phyloP scores from a whole-genome alignment of 2,329 filamentous ascomycete genomes.

The Sordariomycetes sp. region DNA sequence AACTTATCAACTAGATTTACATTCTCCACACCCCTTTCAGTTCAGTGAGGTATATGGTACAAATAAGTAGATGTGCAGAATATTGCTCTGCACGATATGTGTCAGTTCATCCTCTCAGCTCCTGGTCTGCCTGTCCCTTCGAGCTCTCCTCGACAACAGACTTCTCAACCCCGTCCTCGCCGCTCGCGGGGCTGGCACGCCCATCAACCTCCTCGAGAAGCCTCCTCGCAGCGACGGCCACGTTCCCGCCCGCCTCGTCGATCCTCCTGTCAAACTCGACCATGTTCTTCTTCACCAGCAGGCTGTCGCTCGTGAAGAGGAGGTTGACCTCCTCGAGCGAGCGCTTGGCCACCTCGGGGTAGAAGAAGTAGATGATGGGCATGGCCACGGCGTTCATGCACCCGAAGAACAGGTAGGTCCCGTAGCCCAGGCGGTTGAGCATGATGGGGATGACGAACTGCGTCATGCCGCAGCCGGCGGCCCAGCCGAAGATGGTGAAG shows the following conservation, averaged over 20 bases:
- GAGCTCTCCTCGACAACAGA: constrained; percentile 6
- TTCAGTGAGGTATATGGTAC: too few species aligned
- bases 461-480: constrained; percentile 46
- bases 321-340: constrained; percentile 41
- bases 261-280: constrained; percentile 17
- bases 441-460: constrained; percentile 43
- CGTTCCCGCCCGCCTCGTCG: constrained; percentile 11
- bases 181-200: too few species aligned
- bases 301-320: constrained; percentile 36
- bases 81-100: too few species aligned
- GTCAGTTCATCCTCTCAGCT: too few species aligned
- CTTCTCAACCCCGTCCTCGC: neutral
- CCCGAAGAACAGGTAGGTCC: constrained; percentile 42
- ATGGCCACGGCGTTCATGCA: constrained; percentile 40
- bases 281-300: constrained; percentile 35
- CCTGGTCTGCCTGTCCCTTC: constrained; percentile 15
- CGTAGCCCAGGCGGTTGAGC: constrained; percentile 33
- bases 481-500: constrained; percentile 51
- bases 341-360: constrained; percentile 31
- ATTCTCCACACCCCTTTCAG: too few species aligned
- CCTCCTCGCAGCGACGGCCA: constrained; percentile 9
- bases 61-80: too few species aligned
- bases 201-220: constrained; percentile 12
- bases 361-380: constrained; percentile 38
- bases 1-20: too few species aligned